A percentile compares a stretch with the other conserved stretches of the same genome.
Conservation (phyloP, 257 asterid species). For the Solanum clarkiae region DNA sequence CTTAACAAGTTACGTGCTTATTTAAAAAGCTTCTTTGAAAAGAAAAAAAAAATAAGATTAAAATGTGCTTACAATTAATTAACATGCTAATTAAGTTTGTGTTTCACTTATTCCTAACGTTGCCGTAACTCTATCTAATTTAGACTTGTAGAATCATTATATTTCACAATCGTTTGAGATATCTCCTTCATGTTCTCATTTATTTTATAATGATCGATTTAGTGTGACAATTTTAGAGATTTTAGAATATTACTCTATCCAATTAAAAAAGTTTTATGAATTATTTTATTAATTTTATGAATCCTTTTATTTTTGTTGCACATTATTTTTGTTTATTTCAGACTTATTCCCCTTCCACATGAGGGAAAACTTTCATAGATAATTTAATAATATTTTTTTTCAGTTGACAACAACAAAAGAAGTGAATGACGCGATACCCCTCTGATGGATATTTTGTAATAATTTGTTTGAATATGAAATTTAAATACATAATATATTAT, state of each 20-base stretch:
- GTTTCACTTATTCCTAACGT: neutral
- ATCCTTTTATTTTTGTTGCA: neutral
- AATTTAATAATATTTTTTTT: neutral
- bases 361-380: neutral
- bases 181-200: neutral
- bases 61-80: neutral
- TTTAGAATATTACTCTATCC: fast-evolving
- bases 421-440: too few relatives aligned
- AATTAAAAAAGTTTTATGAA: neutral
- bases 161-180: neutral
- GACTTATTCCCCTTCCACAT: neutral
- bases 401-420: too few relatives aligned
- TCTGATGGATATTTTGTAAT: too few relatives aligned
- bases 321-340: neutral
- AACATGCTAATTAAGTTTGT: neutral
- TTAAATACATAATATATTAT: too few relatives aligned
- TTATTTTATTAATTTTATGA: neutral
- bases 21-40: neutral
- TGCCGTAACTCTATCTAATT: neutral
- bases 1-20: neutral
- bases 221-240: neutral
- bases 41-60: neutral
- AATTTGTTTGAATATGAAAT: too few relatives aligned
- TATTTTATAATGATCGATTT: too few relatives aligned
- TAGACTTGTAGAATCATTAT: neutral